Conservation (phyloP, 192 early-diverging fungal species). For the Coemansia sp. region DNA sequence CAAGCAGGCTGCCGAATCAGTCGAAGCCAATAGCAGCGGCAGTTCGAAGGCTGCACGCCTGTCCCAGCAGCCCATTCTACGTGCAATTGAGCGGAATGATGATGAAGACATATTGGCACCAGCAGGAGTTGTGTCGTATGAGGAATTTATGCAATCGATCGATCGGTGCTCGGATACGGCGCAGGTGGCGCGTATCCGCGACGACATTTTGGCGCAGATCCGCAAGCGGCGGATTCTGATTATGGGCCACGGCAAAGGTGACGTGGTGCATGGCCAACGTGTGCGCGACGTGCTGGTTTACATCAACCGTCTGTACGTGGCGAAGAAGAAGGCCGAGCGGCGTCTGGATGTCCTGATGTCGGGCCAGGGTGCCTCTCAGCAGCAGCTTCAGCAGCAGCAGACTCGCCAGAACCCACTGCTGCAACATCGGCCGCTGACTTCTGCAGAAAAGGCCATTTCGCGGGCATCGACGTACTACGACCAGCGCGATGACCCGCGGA, state of each 20-base stretch:
- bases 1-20: constrained; percentile 52
- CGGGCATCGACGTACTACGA: constrained; percentile 50
- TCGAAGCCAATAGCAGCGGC: neutral
- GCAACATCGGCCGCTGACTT: neutral
- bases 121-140: constrained; percentile 57
- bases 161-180: constrained; percentile 62
- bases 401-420: neutral
- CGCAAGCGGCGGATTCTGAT: constrained; percentile 61
- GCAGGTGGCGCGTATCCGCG: constrained; percentile 65
- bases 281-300: constrained; percentile 74
- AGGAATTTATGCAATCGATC: constrained; percentile 74
- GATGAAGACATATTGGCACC: constrained; percentile 5
- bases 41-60: neutral
- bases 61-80: too few species aligned
- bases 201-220: constrained; percentile 75
- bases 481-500: constrained; percentile 46
- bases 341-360: constrained; percentile 60
- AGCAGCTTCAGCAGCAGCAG: neutral
- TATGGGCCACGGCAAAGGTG: constrained; percentile 65
- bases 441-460: constrained; percentile 2
- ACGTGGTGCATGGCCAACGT: constrained; percentile 78
- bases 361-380: constrained; percentile 12
- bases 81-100: too few species aligned
- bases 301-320: constrained; percentile 71
- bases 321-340: constrained; percentile 74